Base-by-base conservation (phyloP, 305 asterid genomes). In the Nicotiana rustica region DNA sequence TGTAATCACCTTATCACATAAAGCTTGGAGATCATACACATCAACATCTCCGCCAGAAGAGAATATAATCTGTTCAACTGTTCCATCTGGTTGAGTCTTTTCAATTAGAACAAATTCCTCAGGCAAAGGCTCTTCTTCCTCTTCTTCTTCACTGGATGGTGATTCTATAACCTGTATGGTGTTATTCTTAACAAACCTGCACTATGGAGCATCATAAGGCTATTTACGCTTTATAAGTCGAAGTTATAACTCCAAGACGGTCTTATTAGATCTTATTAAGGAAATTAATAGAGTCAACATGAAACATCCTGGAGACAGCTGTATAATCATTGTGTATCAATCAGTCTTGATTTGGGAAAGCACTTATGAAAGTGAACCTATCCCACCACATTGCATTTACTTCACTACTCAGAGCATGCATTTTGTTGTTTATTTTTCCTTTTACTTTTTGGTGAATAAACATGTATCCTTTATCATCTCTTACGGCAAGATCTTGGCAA, bases 1-100 rank as follows among this genome's bases (percentile, higher is more conserved):
- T 67, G 38, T 75, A 83, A 75, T 69, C 80, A 96, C 99, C 98
- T 93, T 95, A 87, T 95, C 98, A 31, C 98, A 95, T 69, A 96
- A 92, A 18, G 87, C 92, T 91, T 96, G 95, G 69, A 96, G 96
- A 89, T 93, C 93, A 89, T 92, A 96, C 65, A 95, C 93, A 67
- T 96, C 98, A 84, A 96, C 89, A 84, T 89, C 85, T 64, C 96
- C 98, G 21, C 98, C 98, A 14, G 97, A 92, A 80, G 99, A 95
- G 88, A 93, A 97, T 77, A 95, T 87, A 82, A 97, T 93, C 87
- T 97, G 96, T 86, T 95, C 99, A 77, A 92, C 83, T 17, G 88
- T 89, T 81, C 97, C 98, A 87, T 93, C 97, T 67, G 97, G 87
- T 85, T 80, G 86, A 79, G 91, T 89, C 85, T 88, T 93, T 91